Evolutionary conservation across 352 stramenopile species (phyloP), one percentile per base, ranked within the genome.

Genomic region (Pythium angustatum): DNA sequence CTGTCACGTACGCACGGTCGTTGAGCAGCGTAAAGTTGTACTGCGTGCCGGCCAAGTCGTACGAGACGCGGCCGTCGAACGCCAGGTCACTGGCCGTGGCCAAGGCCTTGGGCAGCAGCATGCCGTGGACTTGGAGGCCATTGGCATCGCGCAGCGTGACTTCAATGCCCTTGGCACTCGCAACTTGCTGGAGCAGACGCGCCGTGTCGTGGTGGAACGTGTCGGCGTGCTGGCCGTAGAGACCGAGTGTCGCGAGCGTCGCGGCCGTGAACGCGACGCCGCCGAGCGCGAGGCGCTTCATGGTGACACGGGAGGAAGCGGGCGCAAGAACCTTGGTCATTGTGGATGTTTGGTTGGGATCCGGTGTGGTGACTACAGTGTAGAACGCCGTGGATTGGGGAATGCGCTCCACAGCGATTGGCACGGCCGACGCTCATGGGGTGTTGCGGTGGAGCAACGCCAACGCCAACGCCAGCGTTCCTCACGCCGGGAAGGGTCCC

Each of bases 11-110:
- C n/a, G 54, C 70, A 7, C 53, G 38, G 56, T 64, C 33, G 30
- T 77, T 47, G 26, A 74, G 8, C 17, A 77, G 33, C 48, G 70
- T 77, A 48, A 74, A 77, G 58, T 77, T 77, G 57, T 69, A 74
- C 59, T 74, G 50, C 24, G 48, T 19, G 56, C 57, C 55, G n/a
- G 44, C 21, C 51, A 72, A 43, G 12, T 59, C 45, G 62, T 77
- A 77, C 43, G 66, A 69, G 30, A 77, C 45, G 22, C 63, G 65
- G 30, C 66, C 70, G 44, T 77, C 70, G 34, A 76, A 76, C 33
- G 45, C 47, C 15, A 71, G 28, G 31, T 60, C 24, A 6, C 28
- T 53, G 36, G 51, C 12, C 50, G 15, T 49, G 2, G 59, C n/a
- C 49, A 30, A 38, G 36, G 31, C 38, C 50, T 62, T 61, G 24